These are phyloP conservation scores for Lactarius hengduanensis DNA, from an alignment of 768 basidiomycete genomes.

Conservation along the genomic window DNA sequence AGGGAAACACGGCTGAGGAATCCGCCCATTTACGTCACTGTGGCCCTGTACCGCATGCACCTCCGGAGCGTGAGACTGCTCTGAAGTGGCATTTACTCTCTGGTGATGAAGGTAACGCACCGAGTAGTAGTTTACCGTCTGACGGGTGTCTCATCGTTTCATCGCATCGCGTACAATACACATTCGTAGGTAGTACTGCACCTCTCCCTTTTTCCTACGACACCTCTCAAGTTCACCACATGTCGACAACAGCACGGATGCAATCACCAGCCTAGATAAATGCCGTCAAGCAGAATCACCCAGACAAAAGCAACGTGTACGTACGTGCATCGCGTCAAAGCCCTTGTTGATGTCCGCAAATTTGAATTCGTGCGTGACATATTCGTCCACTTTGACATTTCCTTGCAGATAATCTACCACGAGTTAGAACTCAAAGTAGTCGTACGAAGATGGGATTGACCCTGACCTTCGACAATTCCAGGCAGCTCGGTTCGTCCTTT, in stretches of 20 bases:
- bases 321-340: constrained; percentile 95
- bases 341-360: constrained; percentile 79
- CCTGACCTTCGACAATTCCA: constrained; percentile 82
- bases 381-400: constrained; percentile 90
- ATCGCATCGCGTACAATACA: neutral
- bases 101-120: neutral
- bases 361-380: constrained; percentile 83
- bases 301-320: constrained; percentile 35
- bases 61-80: neutral
- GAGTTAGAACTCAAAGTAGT: constrained; percentile 10
- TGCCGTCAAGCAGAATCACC: constrained; percentile 12
- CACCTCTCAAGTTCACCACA: constrained; percentile 40
- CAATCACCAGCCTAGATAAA: constrained; percentile 68
- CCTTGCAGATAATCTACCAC: constrained; percentile 74
- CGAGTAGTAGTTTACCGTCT: neutral
- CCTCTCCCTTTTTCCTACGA: neutral
- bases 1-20: neutral
- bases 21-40: neutral
- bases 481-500: constrained; percentile 97
- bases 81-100: neutral
- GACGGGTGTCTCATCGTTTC: neutral
- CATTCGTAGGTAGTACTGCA: neutral
- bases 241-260: constrained; percentile 94
- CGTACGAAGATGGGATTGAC: neutral
- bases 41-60: too few relatives aligned